Evolutionary conservation across 805 yeast species (phyloP).

Genomic region (Candida berthetii): DNA sequence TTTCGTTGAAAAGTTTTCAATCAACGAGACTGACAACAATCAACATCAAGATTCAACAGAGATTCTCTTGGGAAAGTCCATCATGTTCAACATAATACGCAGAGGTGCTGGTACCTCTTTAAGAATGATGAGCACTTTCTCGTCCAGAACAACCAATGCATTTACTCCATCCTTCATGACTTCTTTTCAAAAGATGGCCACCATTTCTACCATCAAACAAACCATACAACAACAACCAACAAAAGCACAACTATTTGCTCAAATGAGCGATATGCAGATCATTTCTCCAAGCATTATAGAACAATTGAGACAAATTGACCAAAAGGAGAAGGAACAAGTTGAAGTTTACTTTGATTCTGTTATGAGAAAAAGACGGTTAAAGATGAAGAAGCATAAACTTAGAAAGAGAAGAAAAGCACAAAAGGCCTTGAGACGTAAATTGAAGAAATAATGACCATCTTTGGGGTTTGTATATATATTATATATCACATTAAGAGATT

Average conservation of each 20-base stretch:
- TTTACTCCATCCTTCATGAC: background rate
- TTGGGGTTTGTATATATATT: too few species aligned
- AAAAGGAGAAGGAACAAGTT: slow-evolving; percentile 1
- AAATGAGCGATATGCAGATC: slow-evolving; percentile 1
- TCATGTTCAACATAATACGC: background rate
- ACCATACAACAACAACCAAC: background rate
- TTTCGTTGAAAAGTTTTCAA: too few species aligned
- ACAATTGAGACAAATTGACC: slow-evolving; percentile 3
- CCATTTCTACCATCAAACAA: too few species aligned
- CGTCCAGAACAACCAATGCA: background rate
- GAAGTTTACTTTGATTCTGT: slow-evolving; percentile 48
- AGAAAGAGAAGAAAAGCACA: slow-evolving; percentile 96
- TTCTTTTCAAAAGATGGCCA: too few species aligned
- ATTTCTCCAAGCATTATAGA: slow-evolving; percentile 7
- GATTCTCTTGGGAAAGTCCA: too few species aligned
- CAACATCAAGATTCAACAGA: too few species aligned
- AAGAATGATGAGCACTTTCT: background rate
- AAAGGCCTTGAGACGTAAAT: slow-evolving; percentile 69
- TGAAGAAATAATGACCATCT: slow-evolving; percentile 16
- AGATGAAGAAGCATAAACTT: slow-evolving; percentile 96
- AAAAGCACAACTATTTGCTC: background rate
- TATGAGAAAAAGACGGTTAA: slow-evolving; percentile 78
- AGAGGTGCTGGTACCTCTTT: background rate
- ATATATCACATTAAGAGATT: too few species aligned
- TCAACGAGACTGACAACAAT: too few species aligned